Evolutionary conservation across 371 early-diverging fungal genomes (phyloP).

Genomic region (Syncephalastrum sp.): DNA sequence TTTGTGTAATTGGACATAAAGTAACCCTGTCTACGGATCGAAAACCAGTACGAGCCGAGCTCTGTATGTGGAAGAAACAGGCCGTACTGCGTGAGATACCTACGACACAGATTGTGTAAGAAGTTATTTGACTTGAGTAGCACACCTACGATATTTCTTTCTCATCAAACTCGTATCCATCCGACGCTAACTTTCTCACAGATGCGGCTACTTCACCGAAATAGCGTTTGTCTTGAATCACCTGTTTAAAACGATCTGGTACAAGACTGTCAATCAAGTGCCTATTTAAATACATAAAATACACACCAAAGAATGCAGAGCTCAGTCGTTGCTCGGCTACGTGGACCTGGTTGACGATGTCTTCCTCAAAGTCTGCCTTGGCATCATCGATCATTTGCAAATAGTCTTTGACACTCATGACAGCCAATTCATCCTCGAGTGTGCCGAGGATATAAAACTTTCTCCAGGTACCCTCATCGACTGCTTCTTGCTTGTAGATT

Average conservation of each 20-base stretch:
- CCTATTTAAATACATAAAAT: too few species aligned
- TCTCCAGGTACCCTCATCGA: conserved; percentile 25
- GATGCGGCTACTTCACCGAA: conserved; percentile 12
- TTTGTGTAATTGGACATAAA: conserved; percentile 23
- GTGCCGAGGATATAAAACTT: conserved; percentile 33
- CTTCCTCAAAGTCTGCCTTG: conserved; percentile 18
- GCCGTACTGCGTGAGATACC: conserved; percentile 16
- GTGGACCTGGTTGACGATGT: conserved; percentile 63
- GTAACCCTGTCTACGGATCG: conserved; percentile 22
- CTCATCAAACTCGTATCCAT: conserved; percentile 12
- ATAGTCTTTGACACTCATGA: conserved; percentile 30
- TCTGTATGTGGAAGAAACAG: conserved; percentile 20
- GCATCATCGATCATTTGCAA: conserved; percentile 18
- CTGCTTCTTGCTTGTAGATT: conserved; percentile 22
- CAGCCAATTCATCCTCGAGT: conserved; percentile 32
- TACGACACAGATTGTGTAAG: conserved; percentile 1
- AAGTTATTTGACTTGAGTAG: background rate
- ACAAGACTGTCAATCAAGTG: background rate
- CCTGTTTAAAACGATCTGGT: conserved; percentile 17
- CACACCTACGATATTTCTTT: conserved; percentile 12
- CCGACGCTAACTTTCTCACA: background rate
- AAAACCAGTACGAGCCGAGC: conserved; percentile 21
- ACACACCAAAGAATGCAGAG: conserved; percentile 17
- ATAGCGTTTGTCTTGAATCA: conserved; percentile 9
- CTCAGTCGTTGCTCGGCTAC: conserved; percentile 53